phyloP scores from a whole-genome alignment of 345 rosid genomes.

The Raphanus raphanistrum region DNA sequence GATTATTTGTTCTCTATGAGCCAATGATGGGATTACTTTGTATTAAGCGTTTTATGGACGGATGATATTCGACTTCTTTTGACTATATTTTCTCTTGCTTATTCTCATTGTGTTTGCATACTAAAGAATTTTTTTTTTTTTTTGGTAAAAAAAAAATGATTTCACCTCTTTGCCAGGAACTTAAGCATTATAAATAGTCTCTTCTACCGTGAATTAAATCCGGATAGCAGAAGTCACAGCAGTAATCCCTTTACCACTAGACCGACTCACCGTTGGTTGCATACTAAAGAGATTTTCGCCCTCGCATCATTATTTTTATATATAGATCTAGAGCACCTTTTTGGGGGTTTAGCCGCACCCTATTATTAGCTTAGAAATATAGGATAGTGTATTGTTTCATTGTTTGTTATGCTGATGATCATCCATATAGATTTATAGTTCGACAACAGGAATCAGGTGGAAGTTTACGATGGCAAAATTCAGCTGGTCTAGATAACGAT shows the following conservation, averaged over 20 bases:
- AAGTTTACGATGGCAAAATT: no score
- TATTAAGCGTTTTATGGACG: conserved; percentile 24
- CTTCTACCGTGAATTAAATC: no score
- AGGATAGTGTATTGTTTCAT: no score
- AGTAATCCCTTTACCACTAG: no score
- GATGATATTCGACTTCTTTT: conserved; percentile 24
- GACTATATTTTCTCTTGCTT: conserved; percentile 21
- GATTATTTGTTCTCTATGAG: conserved; percentile 4
- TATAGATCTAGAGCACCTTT: background rate
- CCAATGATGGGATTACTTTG: conserved; percentile 35
- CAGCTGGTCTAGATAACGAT: no score
- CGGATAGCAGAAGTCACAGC: no score
- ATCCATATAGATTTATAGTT: background rate
- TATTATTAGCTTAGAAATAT: no score
- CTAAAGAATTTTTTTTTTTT: background rate
- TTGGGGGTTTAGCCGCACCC: background rate
- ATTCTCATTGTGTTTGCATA: conserved; percentile 18
- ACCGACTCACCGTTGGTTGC: background rate
- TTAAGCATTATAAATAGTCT: no score
- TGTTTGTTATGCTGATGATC: background rate
- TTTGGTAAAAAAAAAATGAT: no score
- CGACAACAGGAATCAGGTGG: no score
- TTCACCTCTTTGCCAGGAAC: no score
- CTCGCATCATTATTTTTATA: conserved; percentile 11
- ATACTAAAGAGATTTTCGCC: conserved; percentile 22